Conservation (phyloP, 768 basidiomycete genomes). For the Tremella mesenterica region DNA sequence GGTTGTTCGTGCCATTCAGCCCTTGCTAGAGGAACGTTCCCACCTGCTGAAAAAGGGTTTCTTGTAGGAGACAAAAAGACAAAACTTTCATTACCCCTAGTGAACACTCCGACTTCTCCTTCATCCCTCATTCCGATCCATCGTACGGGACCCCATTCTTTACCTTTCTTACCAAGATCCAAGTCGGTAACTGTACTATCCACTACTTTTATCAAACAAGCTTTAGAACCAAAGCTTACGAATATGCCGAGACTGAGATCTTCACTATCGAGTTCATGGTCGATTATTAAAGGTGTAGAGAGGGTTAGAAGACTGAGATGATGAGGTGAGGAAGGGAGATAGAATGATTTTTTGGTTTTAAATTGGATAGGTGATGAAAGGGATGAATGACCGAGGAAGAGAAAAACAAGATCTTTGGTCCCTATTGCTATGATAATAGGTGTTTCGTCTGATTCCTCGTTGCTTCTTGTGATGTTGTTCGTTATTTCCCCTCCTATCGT, state of each 20-base stretch:
- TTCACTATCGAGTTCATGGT: background rate
- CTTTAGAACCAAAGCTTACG: slow-evolving; percentile 17
- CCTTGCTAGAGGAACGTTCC: background rate
- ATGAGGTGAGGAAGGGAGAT: slow-evolving; percentile 14
- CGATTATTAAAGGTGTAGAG: background rate
- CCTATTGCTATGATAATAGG: slow-evolving; percentile 9
- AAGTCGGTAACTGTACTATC: slow-evolving; percentile 21
- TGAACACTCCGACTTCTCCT: slow-evolving; percentile 13
- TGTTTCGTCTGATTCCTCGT: too few relatives aligned
- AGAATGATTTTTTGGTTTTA: slow-evolving; percentile 13
- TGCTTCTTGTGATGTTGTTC: too few relatives aligned
- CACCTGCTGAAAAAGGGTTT: slow-evolving; percentile 6
- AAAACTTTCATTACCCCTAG: slow-evolving; percentile 17
- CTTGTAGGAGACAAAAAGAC: slow-evolving; percentile 10
- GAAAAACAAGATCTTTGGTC: slow-evolving; percentile 7
- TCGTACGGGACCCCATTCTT: slow-evolving; percentile 12
- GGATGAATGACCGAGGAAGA: slow-evolving; percentile 6
- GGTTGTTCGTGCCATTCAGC: slow-evolving; percentile 11
- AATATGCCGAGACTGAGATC: slow-evolving; percentile 10
- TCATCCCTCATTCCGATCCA: slow-evolving; percentile 8
- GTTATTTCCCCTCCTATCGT: too few relatives aligned
- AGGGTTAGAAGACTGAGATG: slow-evolving; percentile 14
- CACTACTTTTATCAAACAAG: slow-evolving; percentile 15
- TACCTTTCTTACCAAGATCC: slow-evolving; percentile 3
- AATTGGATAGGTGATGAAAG: slow-evolving; percentile 4